phyloP scores from a whole-genome alignment of 2,329 filamentous ascomycete species.

The Paecilomyces niveus region DNA sequence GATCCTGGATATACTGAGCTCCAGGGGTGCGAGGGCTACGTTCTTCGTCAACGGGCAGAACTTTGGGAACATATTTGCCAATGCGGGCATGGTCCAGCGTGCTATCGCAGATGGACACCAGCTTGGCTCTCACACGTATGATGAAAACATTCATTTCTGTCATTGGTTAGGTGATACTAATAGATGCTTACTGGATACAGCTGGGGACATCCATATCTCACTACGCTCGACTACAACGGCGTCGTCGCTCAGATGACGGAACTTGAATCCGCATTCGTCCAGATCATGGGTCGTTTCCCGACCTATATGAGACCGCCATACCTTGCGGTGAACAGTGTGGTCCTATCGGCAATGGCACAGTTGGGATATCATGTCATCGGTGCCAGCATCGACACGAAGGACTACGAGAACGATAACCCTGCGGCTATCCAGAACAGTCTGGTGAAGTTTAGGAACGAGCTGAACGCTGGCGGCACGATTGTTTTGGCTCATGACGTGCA shows the following conservation, averaged over 20 bases:
- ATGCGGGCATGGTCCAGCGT: slow-evolving; percentile 21
- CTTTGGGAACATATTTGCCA: slow-evolving; percentile 23
- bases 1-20: slow-evolving; percentile 51
- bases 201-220: slow-evolving; percentile 35
- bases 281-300: slow-evolving; percentile 38
- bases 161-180: neutral
- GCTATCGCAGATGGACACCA: slow-evolving; percentile 37
- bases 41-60: slow-evolving; percentile 53
- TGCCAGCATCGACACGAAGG: slow-evolving; percentile 37
- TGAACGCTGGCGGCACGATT: slow-evolving; percentile 26
- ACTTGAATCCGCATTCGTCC: slow-evolving; percentile 32
- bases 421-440: slow-evolving; percentile 21
- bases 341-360: slow-evolving; percentile 28
- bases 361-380: slow-evolving; percentile 42
- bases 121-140: slow-evolving; percentile 40
- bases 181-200: slow-evolving; percentile 9
- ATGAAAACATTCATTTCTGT: neutral
- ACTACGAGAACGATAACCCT: slow-evolving; percentile 31
- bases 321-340: slow-evolving; percentile 25
- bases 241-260: slow-evolving; percentile 34
- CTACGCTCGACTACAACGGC: slow-evolving; percentile 20
- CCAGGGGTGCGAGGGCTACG: slow-evolving; percentile 54
- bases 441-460: slow-evolving; percentile 22
- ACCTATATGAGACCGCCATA: slow-evolving; percentile 45
- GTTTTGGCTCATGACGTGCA: slow-evolving; percentile 33